A percentile compares a stretch with the other conserved stretches of the same genome.
These are phyloP conservation scores for Kondoa malvinella DNA, from an alignment of 768 basidiomycete genomes.

Conservation along the genomic window DNA sequence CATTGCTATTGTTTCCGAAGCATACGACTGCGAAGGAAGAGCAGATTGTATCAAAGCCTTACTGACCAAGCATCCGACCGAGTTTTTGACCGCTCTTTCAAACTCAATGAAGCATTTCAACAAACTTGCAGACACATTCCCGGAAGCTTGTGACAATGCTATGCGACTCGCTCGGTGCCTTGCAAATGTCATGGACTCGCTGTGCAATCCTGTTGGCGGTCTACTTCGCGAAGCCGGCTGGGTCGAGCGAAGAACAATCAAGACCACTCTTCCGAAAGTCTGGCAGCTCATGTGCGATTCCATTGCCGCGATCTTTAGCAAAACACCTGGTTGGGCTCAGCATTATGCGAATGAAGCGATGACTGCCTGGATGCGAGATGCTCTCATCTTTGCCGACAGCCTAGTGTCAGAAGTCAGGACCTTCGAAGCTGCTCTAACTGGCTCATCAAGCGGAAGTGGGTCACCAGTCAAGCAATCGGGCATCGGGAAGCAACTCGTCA, in stretches of 20 bases:
- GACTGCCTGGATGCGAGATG: slow-evolving; percentile 97
- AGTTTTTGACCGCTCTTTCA: slow-evolving; percentile 53
- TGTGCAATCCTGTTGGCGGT: slow-evolving; percentile 57
- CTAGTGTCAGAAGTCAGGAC: slow-evolving; percentile 63
- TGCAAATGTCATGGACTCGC: slow-evolving; percentile 75
- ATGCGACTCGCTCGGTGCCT: slow-evolving; percentile 79
- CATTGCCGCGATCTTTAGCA: slow-evolving; percentile 66
- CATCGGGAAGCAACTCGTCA: slow-evolving; percentile 53
- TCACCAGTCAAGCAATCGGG: slow-evolving; percentile 39
- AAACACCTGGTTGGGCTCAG: slow-evolving; percentile 63
- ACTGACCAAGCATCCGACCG: slow-evolving; percentile 48
- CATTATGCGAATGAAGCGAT: slow-evolving; percentile 67
- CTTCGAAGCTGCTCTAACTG: slow-evolving; percentile 41
- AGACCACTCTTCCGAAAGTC: slow-evolving; percentile 44
- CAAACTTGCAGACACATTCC: slow-evolving; percentile 44
- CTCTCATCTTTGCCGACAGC: slow-evolving; percentile 77
- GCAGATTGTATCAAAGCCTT: slow-evolving; percentile 70
- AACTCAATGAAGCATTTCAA: slow-evolving; percentile 52
- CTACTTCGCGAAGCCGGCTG: slow-evolving; percentile 37
- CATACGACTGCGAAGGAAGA: slow-evolving; percentile 77
- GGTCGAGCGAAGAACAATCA: slow-evolving; percentile 21
- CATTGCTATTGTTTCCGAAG: slow-evolving; percentile 62
- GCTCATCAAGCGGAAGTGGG: slow-evolving; percentile 20
- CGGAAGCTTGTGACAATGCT: slow-evolving; percentile 77
- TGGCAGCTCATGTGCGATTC: slow-evolving; percentile 71